Evolutionary conservation across 805 yeast genomes (phyloP).

Genomic region (Metschnikowia vanudenii): DNA sequence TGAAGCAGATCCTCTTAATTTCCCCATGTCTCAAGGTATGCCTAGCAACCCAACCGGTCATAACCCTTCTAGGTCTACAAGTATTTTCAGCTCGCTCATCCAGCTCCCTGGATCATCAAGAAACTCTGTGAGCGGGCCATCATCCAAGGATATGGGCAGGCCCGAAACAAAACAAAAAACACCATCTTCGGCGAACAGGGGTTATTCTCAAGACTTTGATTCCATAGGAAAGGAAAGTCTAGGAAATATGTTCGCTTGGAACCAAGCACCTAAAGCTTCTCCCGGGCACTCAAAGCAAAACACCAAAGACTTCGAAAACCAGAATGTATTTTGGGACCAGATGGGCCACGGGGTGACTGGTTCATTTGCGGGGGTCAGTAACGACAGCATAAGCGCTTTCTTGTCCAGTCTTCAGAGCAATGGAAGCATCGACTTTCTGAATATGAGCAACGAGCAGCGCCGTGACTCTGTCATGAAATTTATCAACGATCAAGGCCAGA

Average conservation of each 20-base stretch:
- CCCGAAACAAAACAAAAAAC: constrained; percentile 2
- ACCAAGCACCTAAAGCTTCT: constrained; percentile 17
- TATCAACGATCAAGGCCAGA: constrained; percentile 33
- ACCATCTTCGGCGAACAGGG: constrained; percentile 11
- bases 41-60: constrained; percentile 3
- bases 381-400: constrained; percentile 33
- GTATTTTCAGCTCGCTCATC: constrained; percentile 39
- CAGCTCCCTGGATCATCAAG: constrained; percentile 37
- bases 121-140: constrained; percentile 33
- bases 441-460: constrained; percentile 41
- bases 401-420: constrained; percentile 33
- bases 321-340: constrained; percentile 27
- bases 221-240: constrained; percentile 30
- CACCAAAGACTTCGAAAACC: constrained; percentile 12
- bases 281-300: constrained; percentile 12
- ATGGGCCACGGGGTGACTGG: constrained; percentile 25
- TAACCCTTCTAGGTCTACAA: constrained; percentile 30
- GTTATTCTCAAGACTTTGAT: constrained; percentile 25
- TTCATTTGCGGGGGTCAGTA: constrained; percentile 29
- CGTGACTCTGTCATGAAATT: constrained; percentile 39
- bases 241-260: constrained; percentile 32
- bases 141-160: constrained; percentile 7
- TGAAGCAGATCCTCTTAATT: constrained; percentile 5
- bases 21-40: constrained; percentile 6
- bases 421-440: constrained; percentile 38